Conservation (phyloP, 768 basidiomycete genomes). For the Pluteus cervinus region DNA sequence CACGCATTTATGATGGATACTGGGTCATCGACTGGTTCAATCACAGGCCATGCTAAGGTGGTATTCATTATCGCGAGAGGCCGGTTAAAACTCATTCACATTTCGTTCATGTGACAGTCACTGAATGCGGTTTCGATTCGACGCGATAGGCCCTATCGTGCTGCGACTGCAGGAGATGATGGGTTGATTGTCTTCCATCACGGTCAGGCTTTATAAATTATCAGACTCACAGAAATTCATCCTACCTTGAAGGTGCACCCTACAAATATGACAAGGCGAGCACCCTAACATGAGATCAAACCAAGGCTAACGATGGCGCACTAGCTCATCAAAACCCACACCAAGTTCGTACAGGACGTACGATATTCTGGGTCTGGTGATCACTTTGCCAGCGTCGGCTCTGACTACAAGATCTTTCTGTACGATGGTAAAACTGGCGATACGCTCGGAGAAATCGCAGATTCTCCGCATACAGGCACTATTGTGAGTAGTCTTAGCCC, state of each 20-base stretch:
- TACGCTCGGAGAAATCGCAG: constrained; percentile 59
- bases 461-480: constrained; percentile 66
- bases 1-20: constrained; percentile 80
- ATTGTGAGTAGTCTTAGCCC: constrained; percentile 59
- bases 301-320: no score
- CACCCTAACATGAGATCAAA: no score
- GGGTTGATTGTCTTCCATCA: constrained; percentile 76
- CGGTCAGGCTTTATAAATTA: constrained; percentile 32
- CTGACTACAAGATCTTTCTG: constrained; percentile 81
- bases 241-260: constrained; percentile 50
- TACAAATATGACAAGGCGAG: constrained; percentile 84
- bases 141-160: constrained; percentile 84
- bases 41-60: constrained; percentile 80
- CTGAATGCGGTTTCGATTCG: constrained; percentile 89
- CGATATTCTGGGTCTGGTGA: constrained; percentile 78
- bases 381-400: constrained; percentile 82
- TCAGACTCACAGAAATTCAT: neutral
- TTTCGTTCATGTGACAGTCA: constrained; percentile 31
- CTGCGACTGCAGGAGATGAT: constrained; percentile 86
- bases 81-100: no score
- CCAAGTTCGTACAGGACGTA: constrained; percentile 89
- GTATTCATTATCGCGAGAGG: neutral
- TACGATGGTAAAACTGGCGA: constrained; percentile 92
- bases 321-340: constrained; percentile 81
- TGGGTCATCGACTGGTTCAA: constrained; percentile 83